Base-by-base conservation (phyloP, 371 early-diverging fungal species). In the Mucor plumbeus region DNA sequence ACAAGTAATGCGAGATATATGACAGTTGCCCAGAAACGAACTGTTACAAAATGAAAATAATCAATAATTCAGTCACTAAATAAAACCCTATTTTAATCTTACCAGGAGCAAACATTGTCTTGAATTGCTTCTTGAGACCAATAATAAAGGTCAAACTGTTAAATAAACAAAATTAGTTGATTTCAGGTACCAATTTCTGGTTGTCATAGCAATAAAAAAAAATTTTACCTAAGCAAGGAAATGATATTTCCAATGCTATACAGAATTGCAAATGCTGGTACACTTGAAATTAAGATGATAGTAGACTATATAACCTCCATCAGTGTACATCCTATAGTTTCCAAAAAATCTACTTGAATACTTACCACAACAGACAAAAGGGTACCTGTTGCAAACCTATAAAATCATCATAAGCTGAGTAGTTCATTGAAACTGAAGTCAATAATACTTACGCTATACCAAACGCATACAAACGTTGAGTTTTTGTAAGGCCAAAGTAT, bases 161-260 rank as follows among this genome's bases (percentile, higher is more conserved):
- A 61, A 95, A 79, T 76, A 95, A 95, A 5, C 92, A 89, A 62
- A 94, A 40, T 54, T 4, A 47, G 48, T 3, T 5, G 15, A 41
- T 36, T 31, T 53, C 53, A 53, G 53, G 53, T 5, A 53, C 53
- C 14, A 53, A 26, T 26, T 4, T 7, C 7, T 3, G 6, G 31
- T 11, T 26, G 11, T 4, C 38, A 7, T 33, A 19, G 9, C 9
- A 3, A 10, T 39, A 50, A 55, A 50, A 3, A 10, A 36, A 50
- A 55, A 50, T 1, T 33, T 39, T 85, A 89, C 89, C 93, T 89
- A 61, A 91, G 64, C 47, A 97, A 65, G 15, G 96, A 92, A 17
- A 95, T 63, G n/a, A 95, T 63, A 74, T 97, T 96, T 57, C 97
- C 97, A 17, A 95, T 67, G 59, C 95, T 92, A 77, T 95, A 97